Evolutionary conservation across 2,329 filamentous ascomycete species (phyloP), one percentile per base, ranked within the genome.

Genomic region (Sarocladium oryzae): DNA sequence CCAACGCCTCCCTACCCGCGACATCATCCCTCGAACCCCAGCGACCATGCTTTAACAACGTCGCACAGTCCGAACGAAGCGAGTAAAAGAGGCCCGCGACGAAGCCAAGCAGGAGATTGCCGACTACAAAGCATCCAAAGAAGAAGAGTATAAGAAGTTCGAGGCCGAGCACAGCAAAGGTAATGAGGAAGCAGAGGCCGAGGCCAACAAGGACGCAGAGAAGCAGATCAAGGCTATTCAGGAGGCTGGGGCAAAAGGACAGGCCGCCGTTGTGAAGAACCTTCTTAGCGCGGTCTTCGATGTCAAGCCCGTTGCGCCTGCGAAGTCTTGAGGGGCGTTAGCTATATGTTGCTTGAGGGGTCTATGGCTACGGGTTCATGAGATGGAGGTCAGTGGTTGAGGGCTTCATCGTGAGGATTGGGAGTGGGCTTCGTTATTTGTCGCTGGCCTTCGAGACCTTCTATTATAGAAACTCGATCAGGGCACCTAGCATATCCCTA

Each of bases 51-150:
- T 23, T n/a, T 35, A 26, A 10, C 18, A 6, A 9, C n/a, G 21
- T 20, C 24, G 11, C 16, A 10, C 57, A 69, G 67, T 66, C 79
- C 90, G 93, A 66, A 96, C 93, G 56, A 96, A 96, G 79, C 85
- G 90, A 67, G 89, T 99, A 73, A 95, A 89, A 74, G 93, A 97
- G 75, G 93, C 93, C 57, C 88, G 92, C 66, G 84, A 88, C 66
- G 93, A 99, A 72, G 93, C 93, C 56, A 95, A 96, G 75, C 95
- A 95, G 74, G 92, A 99, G 70, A 96, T 99, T 64, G 88, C 96
- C 59, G 86, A 89, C 52, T 97, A 99, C 77, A 84, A 85, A 68
- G 81, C 85, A 63, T 74, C 85, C 62, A 99, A 96, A 76, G 93
- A 99, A 65, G 81, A 88, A 32, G 92, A 97, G 71, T 97, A 90